phyloP scores from a whole-genome alignment of 2,329 filamentous ascomycete species.

The Periglandula ipomoeae region DNA sequence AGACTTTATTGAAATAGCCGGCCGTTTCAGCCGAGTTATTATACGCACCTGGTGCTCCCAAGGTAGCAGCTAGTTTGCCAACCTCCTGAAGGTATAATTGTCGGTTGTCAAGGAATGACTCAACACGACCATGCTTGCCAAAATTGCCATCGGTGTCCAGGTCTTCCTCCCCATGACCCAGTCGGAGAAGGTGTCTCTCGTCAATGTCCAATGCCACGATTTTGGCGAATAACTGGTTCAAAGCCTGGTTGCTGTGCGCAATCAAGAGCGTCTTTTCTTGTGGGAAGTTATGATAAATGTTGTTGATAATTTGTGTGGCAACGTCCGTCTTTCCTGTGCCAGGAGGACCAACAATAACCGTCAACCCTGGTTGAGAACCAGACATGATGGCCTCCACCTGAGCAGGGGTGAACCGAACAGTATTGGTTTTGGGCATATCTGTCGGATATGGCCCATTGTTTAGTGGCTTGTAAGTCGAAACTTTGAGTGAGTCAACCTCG shows the following conservation, averaged over 20 bases:
- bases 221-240: conserved; percentile 97
- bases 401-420: conserved; percentile 78
- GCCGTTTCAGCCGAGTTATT: conserved; percentile 94
- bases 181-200: conserved; percentile 79
- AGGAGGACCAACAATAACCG: conserved; percentile 87
- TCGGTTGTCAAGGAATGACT: conserved; percentile 88
- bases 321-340: conserved; percentile 99
- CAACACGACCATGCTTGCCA: conserved; percentile 89
- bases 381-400: conserved; percentile 91
- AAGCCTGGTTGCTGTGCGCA: conserved; percentile 93
- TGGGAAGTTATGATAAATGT: conserved; percentile 97
- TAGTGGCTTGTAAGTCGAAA: conserved; percentile 81
- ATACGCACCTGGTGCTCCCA: conserved; percentile 86
- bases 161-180: conserved; percentile 94
- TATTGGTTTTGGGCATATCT: conserved; percentile 73
- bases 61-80: conserved; percentile 71
- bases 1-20: conserved; percentile 91
- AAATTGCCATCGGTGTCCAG: conserved; percentile 79
- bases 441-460: conserved; percentile 86
- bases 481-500: conserved; percentile 60
- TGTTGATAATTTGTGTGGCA: conserved; percentile 95
- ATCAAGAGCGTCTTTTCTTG: conserved; percentile 84
- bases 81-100: conserved; percentile 73
- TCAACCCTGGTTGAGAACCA: conserved; percentile 87
- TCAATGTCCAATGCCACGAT: conserved; percentile 96